Percentiles rank a stretch among this genome's conserved stretches.
These are phyloP conservation scores for Prillingera fragicola DNA, from an alignment of 1,284 basidiomycete genomes.

Conservation along the genomic window DNA sequence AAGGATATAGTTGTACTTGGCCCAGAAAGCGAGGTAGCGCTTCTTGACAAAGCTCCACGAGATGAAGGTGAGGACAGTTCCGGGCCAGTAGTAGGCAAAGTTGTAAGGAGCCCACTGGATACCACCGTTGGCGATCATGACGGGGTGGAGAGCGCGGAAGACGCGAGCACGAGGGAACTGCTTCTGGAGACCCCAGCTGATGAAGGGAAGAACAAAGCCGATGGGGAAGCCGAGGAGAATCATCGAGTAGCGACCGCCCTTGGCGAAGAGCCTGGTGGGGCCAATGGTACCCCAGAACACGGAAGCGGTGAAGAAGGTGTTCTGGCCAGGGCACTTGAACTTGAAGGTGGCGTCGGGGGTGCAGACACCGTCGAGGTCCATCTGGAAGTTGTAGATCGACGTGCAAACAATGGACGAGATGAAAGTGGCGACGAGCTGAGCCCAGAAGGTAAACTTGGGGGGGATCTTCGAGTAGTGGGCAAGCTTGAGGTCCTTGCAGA, in stretches of 20 bases:
- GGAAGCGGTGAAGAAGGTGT: conserved; percentile 38
- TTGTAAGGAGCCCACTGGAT: conserved; percentile 28
- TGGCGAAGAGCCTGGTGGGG: conserved; percentile 62
- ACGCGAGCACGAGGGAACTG: conserved; percentile 3
- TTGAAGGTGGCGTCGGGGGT: conserved; percentile 19
- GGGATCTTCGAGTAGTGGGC: conserved; percentile 34
- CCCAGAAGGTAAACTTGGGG: conserved; percentile 55
- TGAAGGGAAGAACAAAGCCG: conserved; percentile 60
- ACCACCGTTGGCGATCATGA: conserved; percentile 7
- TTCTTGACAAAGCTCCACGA: conserved; percentile 32
- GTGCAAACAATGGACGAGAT: conserved; percentile 47
- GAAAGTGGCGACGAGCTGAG: conserved; percentile 62
- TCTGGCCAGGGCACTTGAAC: conserved; percentile 20
- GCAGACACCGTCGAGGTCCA: conserved; percentile 25
- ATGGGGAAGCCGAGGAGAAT: conserved; percentile 65
- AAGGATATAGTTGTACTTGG: conserved; percentile 40
- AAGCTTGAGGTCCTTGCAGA: conserved; percentile 54
- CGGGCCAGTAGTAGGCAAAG: conserved; percentile 33
- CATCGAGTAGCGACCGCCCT: conserved; percentile 57
- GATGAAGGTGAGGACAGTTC: conserved; percentile 19
- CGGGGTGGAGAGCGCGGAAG: conserved; percentile 10
- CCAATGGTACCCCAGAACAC: conserved; percentile 77
- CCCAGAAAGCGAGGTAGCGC: conserved; percentile 36
- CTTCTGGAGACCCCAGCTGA: conserved; percentile 9
- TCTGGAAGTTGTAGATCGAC: conserved; percentile 26